A percentile compares a stretch with the other conserved stretches of the same genome.
phyloP scores from a whole-genome alignment of 2,329 filamentous ascomycete species.

The Cladophialophora exuberans region DNA sequence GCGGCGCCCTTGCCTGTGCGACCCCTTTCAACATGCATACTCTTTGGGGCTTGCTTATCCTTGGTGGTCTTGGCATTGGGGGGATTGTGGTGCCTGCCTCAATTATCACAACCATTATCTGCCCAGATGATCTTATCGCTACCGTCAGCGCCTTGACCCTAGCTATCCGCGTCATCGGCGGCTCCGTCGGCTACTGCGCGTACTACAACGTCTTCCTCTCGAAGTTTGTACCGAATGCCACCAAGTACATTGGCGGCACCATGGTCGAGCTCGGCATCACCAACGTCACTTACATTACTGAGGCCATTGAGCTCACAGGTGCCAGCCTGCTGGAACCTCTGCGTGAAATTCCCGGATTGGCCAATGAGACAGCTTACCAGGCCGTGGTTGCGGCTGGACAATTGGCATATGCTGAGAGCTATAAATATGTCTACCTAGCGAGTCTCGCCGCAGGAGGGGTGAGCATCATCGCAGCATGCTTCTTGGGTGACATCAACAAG shows the following conservation, averaged over 20 bases:
- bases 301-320: slow-evolving; percentile 58
- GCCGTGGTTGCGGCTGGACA: slow-evolving; percentile 60
- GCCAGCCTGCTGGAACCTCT: slow-evolving; percentile 49
- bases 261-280: slow-evolving; percentile 58
- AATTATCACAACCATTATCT: slow-evolving; percentile 71
- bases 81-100: slow-evolving; percentile 69
- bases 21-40: slow-evolving; percentile 55
- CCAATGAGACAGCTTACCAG: slow-evolving; percentile 50
- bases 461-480: slow-evolving; percentile 59
- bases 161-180: slow-evolving; percentile 69
- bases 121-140: slow-evolving; percentile 69
- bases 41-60: slow-evolving; percentile 62
- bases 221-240: slow-evolving; percentile 51
- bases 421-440: slow-evolving; percentile 64
- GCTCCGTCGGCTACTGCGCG: slow-evolving; percentile 64
- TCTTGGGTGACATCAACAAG: slow-evolving; percentile 61
- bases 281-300: slow-evolving; percentile 48
- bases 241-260: slow-evolving; percentile 53
- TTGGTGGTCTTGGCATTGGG: slow-evolving; percentile 68
- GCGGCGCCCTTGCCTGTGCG: slow-evolving; percentile 57
- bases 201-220: slow-evolving; percentile 57
- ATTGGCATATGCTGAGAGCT: slow-evolving; percentile 60
- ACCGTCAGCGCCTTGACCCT: slow-evolving; percentile 70
- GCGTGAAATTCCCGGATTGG: slow-evolving; percentile 50
- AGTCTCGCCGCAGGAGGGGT: slow-evolving; percentile 65